Percentiles rank a stretch among this genome's conserved stretches.
Conservation (phyloP, 1,284 basidiomycete genomes). For the Boletus austroedulis region DNA sequence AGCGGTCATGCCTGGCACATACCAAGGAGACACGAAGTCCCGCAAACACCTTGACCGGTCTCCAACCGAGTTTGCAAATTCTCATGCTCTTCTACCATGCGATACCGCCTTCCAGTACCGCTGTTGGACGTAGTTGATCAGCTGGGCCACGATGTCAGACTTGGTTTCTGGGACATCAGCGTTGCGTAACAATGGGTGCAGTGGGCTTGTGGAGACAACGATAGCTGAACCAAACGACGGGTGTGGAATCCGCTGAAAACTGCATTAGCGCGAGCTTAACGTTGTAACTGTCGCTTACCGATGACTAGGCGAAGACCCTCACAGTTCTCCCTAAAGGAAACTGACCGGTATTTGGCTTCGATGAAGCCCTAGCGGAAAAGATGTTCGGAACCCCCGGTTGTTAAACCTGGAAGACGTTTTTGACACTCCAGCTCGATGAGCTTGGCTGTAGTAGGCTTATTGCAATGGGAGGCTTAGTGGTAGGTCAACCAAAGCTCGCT, state of each 20-base stretch:
- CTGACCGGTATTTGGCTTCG: constrained; percentile 41
- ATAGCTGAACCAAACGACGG: constrained; percentile 45
- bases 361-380: constrained; percentile 47
- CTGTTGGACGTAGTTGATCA: constrained; percentile 44
- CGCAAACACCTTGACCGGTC: constrained; percentile 38
- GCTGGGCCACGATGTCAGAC: constrained; percentile 40
- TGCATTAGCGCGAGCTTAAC: not conserved
- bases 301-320: constrained; percentile 44
- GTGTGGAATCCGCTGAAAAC: constrained; percentile 39
- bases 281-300: constrained; percentile 30
- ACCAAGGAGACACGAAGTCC: constrained; percentile 44
- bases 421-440: constrained; percentile 47
- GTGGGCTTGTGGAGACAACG: constrained; percentile 36
- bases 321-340: constrained; percentile 44
- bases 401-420: too few relatives aligned
- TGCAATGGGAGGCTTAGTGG: constrained; percentile 43
- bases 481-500: constrained; percentile 49
- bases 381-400: constrained; percentile 42
- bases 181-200: constrained; percentile 38
- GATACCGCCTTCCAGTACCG: constrained; percentile 40
- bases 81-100: constrained; percentile 38
- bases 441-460: constrained; percentile 43
- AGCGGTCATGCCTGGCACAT: not conserved
- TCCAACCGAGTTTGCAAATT: constrained; percentile 37
- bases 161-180: constrained; percentile 28